Base-by-base conservation (phyloP, 176 grass and related monocot genomes). In the Leersia perrieri region DNA sequence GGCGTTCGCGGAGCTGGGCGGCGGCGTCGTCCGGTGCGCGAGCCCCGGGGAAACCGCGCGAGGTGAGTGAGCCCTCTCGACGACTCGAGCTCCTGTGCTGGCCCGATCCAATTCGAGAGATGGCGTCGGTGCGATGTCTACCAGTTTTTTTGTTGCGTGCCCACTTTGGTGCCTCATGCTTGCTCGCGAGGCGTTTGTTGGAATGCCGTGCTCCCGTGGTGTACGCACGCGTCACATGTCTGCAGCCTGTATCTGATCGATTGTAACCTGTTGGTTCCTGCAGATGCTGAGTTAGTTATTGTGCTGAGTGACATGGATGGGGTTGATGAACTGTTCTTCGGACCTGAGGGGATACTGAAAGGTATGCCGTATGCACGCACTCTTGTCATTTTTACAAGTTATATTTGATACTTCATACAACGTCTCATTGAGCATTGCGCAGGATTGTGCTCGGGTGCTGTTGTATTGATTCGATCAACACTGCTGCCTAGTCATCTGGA, bases 281-380 rank as follows among this genome's bases (percentile, higher is more conserved):
- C 88, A 95, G 93, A 83, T 81, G 82, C 87, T 36, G 76, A 79
- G 45, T 79, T 88, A 20, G 76, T 91, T 30, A 70, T 96, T 45
- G 66, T 88, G 60, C 58, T 89, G 60, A 90, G 61, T 41, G 64
- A 84, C 33, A 66, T 64, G 10, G 89, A 83, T 88, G 85, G 26
- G 36, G 78, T 86, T 36, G 85, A 89, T 4, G 63, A 90, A 29
- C 29, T 91, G 70, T 89, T 89, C 89, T 89, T 90, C 36, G 83
- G 85, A n/a, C 51, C 10, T 63, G 75, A 84, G 47, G 93, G 93
- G 65, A 73, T 79, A 77, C 71, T 66, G 25, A 53, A 72, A 83
- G 87, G 86, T 88, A 85, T 55, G 32, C 5, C 18, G n/a, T n/a
- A n/a, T n/a, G n/a, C n/a, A 9, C 51, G 32, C 75, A 40, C 13